A percentile compares a stretch with the other conserved stretches of the same genome.
Evolutionary conservation across 2,329 filamentous ascomycete species (phyloP).

Genomic region (Beauveria brongniartii): DNA sequence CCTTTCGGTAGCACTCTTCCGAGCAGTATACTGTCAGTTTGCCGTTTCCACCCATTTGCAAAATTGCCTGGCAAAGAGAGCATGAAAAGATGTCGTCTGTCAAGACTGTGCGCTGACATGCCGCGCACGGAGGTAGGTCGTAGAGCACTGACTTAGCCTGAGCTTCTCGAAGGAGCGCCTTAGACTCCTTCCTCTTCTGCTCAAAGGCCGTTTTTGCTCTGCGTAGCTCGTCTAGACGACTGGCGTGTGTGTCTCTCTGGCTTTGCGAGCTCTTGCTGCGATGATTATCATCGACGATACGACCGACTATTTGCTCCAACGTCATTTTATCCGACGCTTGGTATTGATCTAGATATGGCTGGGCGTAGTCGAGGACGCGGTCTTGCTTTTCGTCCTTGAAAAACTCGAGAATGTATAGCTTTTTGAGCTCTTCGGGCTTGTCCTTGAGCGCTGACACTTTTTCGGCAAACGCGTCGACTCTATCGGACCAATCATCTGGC

Average conservation of each 20-base stretch:
- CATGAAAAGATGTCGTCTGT: conserved; percentile 33
- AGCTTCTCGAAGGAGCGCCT: conserved; percentile 24
- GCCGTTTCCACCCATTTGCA: conserved; percentile 27
- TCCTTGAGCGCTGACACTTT: conserved; percentile 25
- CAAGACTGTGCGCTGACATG: conserved; percentile 29
- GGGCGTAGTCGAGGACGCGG: conserved; percentile 22
- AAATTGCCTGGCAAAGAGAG: conserved; percentile 36
- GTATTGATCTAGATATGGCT: conserved; percentile 33
- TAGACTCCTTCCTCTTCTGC: conserved; percentile 32
- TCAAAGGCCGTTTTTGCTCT: conserved; percentile 42
- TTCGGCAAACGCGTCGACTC: conserved; percentile 26
- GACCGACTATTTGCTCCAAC: conserved; percentile 28
- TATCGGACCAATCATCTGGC: conserved; percentile 23
- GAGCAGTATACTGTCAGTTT: conserved; percentile 38
- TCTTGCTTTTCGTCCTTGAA: conserved; percentile 31
- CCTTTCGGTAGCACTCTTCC: conserved; percentile 30
- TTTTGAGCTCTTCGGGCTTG: conserved; percentile 24
- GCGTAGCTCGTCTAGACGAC: conserved; percentile 37
- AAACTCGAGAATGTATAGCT: conserved; percentile 33
- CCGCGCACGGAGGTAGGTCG: conserved; percentile 31
- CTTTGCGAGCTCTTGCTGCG: conserved; percentile 23
- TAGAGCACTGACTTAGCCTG: conserved; percentile 28
- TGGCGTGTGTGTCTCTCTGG: conserved; percentile 30
- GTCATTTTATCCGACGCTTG: conserved; percentile 18
- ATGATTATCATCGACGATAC: conserved; percentile 24